These are phyloP conservation scores for Ceratocystiopsis brevicomis DNA, from an alignment of 2,329 filamentous ascomycete genomes.

Conservation along the genomic window DNA sequence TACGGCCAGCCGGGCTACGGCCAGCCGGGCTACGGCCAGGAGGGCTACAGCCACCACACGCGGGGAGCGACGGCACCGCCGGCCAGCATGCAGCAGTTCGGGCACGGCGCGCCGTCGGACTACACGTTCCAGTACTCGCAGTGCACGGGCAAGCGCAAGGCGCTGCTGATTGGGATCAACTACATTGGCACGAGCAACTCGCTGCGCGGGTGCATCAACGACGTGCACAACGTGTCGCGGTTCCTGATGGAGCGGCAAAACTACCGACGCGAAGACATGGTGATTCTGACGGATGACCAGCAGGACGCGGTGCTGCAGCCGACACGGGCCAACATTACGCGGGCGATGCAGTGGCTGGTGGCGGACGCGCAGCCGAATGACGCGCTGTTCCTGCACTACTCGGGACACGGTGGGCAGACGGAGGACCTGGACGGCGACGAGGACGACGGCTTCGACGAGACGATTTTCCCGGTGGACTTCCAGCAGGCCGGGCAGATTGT, in stretches of 20 bases:
- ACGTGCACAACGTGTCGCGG: conserved; percentile 55
- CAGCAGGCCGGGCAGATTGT: conserved; percentile 55
- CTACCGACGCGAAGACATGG: conserved; percentile 65
- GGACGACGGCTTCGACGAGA: conserved; percentile 59
- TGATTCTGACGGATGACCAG: conserved; percentile 59
- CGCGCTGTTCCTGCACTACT: conserved; percentile 61
- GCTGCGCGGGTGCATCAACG: conserved; percentile 63
- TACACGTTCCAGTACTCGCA: conserved; percentile 63
- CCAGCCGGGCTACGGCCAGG: conserved; percentile 2
- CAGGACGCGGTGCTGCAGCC: conserved; percentile 49
- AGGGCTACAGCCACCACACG: conserved; percentile 1
- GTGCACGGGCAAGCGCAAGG: conserved; percentile 55
- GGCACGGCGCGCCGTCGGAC: conserved; percentile 45
- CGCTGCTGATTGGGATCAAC: conserved; percentile 62
- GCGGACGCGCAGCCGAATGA: conserved; percentile 54
- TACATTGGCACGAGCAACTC: conserved; percentile 57
- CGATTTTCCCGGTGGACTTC: conserved; percentile 63
- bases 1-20: not conserved
- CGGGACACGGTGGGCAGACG: conserved; percentile 59
- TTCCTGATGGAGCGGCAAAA: conserved; percentile 50
- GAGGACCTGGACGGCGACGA: conserved; percentile 58
- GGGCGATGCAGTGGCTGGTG: conserved; percentile 61
- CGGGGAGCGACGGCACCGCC: conserved; percentile 25
- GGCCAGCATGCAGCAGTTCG: conserved; percentile 35
- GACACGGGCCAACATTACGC: conserved; percentile 56